A percentile compares a stretch with the other conserved stretches of the same genome.
Evolutionary conservation across 148 eudicot genomes (phyloP).

Genomic region (Diospyros lotus): DNA sequence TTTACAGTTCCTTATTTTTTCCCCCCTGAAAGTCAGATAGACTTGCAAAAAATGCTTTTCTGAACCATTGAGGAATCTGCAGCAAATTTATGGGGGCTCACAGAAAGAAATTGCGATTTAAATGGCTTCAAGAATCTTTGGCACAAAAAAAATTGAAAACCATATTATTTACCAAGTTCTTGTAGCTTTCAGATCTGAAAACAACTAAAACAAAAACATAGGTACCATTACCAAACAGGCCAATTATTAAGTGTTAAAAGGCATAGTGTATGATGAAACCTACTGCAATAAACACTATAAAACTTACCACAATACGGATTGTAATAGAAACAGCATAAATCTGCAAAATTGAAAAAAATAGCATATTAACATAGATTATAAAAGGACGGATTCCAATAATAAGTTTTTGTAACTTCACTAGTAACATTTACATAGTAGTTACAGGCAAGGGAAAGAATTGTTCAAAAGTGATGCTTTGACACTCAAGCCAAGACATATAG

Average conservation of each 20-base stretch:
- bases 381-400: not conserved
- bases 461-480: not conserved
- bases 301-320: slow-evolving; percentile 98
- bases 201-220: too few species aligned
- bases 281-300: not conserved
- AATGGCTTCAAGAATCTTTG: too few species aligned
- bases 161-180: too few species aligned
- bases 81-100: too few species aligned
- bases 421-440: not conserved
- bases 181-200: too few species aligned
- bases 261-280: not conserved
- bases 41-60: too few species aligned
- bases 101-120: too few species aligned
- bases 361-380: not conserved
- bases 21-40: too few species aligned
- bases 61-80: too few species aligned
- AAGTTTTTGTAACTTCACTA: not conserved
- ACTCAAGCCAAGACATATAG: not conserved
- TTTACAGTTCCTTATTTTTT: too few species aligned
- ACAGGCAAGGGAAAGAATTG: not conserved
- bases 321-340: slow-evolving; percentile 98
- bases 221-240: not conserved
- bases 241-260: not conserved
- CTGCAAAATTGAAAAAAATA: slow-evolving; percentile 32
- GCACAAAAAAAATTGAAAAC: not conserved